These are phyloP conservation scores for Gynochthodes officinalis DNA, from an alignment of 257 asterid genomes.

Conservation along the genomic window DNA sequence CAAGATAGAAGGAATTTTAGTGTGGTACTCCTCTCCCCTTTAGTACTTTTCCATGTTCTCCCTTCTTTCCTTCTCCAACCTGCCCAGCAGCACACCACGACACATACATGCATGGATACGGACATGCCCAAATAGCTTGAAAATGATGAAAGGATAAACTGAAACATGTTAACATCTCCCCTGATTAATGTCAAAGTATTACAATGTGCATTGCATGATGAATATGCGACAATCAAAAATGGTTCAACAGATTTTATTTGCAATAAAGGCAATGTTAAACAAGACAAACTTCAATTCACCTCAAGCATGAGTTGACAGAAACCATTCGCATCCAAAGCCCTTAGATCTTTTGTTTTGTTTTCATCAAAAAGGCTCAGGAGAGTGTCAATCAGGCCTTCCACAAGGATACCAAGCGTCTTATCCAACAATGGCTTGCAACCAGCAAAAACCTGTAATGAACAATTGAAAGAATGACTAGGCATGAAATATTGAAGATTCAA, in stretches of 20 bases:
- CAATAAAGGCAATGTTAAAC: neutral
- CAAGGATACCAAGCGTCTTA: slow-evolving; percentile 90
- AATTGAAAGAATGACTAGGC: slow-evolving; percentile 10
- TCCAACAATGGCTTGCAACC: slow-evolving; percentile 92
- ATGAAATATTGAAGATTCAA: neutral
- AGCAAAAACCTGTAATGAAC: slow-evolving; percentile 69
- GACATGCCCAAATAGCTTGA: neutral
- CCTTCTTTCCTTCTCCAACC: neutral
- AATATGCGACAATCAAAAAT: neutral
- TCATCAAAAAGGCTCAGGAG: slow-evolving; percentile 82
- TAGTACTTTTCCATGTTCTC: neutral
- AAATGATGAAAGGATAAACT: neutral
- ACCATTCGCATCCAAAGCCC: slow-evolving; percentile 85
- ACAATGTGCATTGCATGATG: neutral
- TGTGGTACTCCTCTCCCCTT: neutral
- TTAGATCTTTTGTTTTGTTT: slow-evolving; percentile 55
- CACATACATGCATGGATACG: neutral
- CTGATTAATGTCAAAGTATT: neutral
- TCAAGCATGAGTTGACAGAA: slow-evolving; percentile 96
- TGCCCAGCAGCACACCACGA: neutral
- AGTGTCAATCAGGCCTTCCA: slow-evolving; percentile 91
- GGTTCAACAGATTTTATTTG: neutral
- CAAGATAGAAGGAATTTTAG: neutral
- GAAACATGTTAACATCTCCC: neutral
- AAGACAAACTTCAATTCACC: slow-evolving; percentile 38